Evolutionary conservation across 179 eudicot species (phyloP).

Genomic region (Beta lomatogona): DNA sequence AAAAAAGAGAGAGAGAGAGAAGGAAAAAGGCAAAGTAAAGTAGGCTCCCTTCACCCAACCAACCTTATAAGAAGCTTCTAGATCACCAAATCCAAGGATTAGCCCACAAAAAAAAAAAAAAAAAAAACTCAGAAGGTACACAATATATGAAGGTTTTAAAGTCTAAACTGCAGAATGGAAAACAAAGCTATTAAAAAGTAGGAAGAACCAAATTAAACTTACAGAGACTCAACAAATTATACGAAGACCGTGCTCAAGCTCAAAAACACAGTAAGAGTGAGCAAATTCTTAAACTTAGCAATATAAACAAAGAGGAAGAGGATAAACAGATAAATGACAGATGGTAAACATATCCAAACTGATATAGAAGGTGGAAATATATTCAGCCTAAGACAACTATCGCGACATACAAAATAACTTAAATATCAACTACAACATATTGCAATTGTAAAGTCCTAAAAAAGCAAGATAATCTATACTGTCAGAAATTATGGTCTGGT

Average conservation of each 20-base stretch:
- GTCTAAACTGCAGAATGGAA: background rate
- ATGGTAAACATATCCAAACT: background rate
- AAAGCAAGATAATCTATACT: background rate
- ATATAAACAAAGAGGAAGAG: background rate
- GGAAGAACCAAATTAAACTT: background rate
- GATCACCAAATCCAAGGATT: background rate
- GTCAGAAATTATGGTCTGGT: background rate
- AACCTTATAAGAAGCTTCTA: background rate
- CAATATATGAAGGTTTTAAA: background rate
- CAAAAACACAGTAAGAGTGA: background rate
- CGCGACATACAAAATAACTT: background rate
- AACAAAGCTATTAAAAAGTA: background rate
- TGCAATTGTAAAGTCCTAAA: background rate
- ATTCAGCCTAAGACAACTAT: background rate
- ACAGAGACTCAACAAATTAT: background rate
- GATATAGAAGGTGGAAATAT: background rate
- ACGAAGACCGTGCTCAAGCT: background rate
- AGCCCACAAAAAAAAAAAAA: background rate
- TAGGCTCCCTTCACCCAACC: too few relatives aligned
- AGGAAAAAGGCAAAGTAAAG: too few relatives aligned
- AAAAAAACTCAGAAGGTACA: background rate
- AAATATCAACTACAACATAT: background rate
- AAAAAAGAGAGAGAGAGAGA: too few relatives aligned
- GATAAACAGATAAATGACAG: background rate
- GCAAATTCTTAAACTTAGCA: background rate